A percentile compares a stretch with the other conserved stretches of the same genome.
These are phyloP conservation scores for Dictyostelium discoideum DNA, from an alignment of 78 protist species.

Conservation along the genomic window DNA sequence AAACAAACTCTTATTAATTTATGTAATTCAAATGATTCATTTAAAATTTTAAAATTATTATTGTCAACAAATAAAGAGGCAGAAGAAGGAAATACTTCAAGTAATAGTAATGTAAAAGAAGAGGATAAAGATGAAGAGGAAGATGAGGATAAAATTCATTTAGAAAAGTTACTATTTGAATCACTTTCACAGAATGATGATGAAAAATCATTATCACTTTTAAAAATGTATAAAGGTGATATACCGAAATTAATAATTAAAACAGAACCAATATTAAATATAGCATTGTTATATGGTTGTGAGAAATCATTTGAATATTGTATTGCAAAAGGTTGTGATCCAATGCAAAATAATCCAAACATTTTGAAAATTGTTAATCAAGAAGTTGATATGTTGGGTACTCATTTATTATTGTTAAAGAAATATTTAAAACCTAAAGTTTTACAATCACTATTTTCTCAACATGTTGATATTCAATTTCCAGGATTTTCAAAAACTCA, in stretches of 20 bases:
- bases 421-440: neutral
- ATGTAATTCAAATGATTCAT: neutral
- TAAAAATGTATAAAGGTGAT: neutral
- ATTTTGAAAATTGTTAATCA: neutral
- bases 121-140: neutral
- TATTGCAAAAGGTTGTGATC: neutral
- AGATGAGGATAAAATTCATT: neutral
- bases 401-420: neutral
- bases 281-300: neutral
- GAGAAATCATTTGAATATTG: constrained; percentile 2
- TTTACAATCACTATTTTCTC: neutral
- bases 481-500: neutral
- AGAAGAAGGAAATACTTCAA: neutral
- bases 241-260: neutral
- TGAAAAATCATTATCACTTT: neutral
- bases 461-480: neutral
- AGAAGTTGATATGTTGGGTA: neutral
- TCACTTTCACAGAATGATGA: neutral
- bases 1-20: neutral
- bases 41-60: too few species aligned
- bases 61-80: too few species aligned
- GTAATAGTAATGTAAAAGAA: neutral
- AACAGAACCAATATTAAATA: neutral
- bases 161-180: neutral
- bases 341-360: neutral